Conservation (phyloP, 495 filamentous ascomycete species). For the Zalerion maritima region DNA sequence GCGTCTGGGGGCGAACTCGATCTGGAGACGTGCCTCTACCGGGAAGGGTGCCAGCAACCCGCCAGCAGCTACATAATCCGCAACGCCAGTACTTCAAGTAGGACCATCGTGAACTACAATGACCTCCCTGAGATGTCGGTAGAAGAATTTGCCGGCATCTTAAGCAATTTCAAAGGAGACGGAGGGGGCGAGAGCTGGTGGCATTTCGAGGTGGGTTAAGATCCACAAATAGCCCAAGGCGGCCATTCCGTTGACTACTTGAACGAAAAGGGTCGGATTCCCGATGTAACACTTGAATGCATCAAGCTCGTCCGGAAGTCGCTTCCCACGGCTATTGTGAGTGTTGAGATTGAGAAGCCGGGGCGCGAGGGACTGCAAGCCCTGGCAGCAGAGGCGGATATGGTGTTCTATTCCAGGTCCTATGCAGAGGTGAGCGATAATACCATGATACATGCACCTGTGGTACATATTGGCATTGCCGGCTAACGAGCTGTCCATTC, state of each 20-base stretch:
- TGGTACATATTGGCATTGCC: no score
- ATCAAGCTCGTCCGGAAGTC: conserved; percentile 39
- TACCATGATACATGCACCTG: no score
- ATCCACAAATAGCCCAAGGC: conserved; percentile 10
- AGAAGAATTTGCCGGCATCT: conserved; percentile 35
- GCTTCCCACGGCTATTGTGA: conserved; percentile 36
- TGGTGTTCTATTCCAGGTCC: conserved; percentile 54
- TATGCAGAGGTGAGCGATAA: conserved; percentile 47
- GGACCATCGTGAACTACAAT: conserved; percentile 60
- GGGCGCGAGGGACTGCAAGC: conserved; percentile 42
- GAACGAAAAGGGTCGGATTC: conserved; percentile 45
- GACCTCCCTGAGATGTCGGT: conserved; percentile 48
- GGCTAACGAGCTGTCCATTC: no score
- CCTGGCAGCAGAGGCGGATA: conserved; percentile 47
- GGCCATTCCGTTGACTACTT: conserved; percentile 1
- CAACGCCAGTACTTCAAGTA: conserved; percentile 39
- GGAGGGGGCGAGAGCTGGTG: conserved; percentile 35
- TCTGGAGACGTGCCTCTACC: conserved; percentile 42
- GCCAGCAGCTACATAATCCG: conserved; percentile 61
- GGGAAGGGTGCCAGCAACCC: conserved; percentile 37
- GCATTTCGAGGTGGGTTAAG: conserved; percentile 53
- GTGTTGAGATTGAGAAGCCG: conserved; percentile 60
- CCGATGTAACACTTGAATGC: conserved; percentile 46
- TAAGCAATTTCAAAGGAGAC: conserved; percentile 13
- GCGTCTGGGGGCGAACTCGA: conserved; percentile 23